Conservation (phyloP, 805 yeast genomes). For the Schizosaccharomyces cryophilus region DNA sequence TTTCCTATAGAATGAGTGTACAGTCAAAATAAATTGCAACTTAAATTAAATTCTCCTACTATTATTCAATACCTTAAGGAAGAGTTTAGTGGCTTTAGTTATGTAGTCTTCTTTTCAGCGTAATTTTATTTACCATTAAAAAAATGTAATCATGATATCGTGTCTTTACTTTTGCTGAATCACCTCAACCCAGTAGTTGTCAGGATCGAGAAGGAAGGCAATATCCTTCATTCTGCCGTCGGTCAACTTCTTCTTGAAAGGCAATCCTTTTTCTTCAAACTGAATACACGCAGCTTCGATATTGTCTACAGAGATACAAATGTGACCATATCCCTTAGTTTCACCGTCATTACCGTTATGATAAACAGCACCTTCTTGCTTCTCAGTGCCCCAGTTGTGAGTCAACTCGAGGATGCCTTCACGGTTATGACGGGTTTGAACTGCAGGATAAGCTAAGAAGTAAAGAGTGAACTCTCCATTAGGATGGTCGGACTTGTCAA, state of each 20-base stretch:
- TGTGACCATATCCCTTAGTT: conserved; percentile 69
- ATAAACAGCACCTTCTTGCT: conserved; percentile 39
- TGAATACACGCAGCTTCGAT: conserved; percentile 28
- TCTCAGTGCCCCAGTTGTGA: conserved; percentile 88
- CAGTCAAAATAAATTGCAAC: neutral
- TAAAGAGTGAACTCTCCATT: conserved; percentile 64
- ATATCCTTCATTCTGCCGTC: conserved; percentile 85
- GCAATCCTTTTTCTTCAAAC: conserved; percentile 27
- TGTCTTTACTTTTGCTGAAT: conserved; percentile 15
- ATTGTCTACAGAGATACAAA: conserved; percentile 51
- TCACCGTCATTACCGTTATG: conserved; percentile 53
- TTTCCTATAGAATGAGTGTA: neutral
- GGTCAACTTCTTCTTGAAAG: conserved; percentile 54
- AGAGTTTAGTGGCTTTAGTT: no score
- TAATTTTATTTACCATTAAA: no score
- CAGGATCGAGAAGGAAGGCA: conserved; percentile 88
- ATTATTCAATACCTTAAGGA: no score
- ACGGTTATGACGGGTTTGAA: conserved; percentile 18
- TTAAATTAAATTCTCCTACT: neutral
- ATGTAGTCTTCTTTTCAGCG: no score
- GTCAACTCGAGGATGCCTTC: conserved; percentile 56
- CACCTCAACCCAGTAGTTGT: conserved; percentile 90
- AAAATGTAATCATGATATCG: no score
- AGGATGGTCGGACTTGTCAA: conserved; percentile 30
- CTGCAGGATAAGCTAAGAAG: conserved; percentile 46